A percentile compares a stretch with the other conserved stretches of the same genome.
Conservation (phyloP, 805 yeast genomes). For the Nakazawaea molendinolei region DNA sequence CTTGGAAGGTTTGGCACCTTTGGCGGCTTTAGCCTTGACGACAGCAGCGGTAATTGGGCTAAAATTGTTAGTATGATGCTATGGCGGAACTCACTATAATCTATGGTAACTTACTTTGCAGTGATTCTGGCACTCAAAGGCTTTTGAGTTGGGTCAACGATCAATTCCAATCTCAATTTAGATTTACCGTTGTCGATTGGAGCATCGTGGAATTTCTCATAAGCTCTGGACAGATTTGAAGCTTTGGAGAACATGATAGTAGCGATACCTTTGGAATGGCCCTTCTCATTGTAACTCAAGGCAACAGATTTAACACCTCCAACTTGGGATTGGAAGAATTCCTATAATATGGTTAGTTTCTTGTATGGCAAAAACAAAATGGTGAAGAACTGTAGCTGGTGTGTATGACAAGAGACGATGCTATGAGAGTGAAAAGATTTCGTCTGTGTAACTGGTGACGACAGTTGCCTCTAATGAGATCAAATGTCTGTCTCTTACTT, state of each 20-base stretch:
- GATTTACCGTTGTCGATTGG: constrained; percentile 85
- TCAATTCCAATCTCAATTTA: constrained; percentile 71
- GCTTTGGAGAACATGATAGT: constrained; percentile 69
- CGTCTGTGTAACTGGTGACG: too few relatives aligned
- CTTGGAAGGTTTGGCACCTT: constrained; percentile 29
- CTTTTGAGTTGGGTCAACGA: constrained; percentile 76
- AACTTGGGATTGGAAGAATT: constrained; percentile 79
- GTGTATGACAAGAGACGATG: background rate
- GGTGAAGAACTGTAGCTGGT: background rate
- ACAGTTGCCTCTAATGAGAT: too few relatives aligned
- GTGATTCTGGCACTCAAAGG: constrained; percentile 70
- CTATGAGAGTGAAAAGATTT: background rate
- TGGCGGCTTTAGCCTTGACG: constrained; percentile 30
- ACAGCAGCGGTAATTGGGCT: constrained; percentile 18
- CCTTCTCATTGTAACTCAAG: constrained; percentile 78
- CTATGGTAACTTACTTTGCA: constrained; percentile 31
- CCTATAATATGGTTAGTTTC: constrained; percentile 37
- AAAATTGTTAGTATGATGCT: constrained; percentile 5
- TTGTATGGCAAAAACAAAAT: constrained; percentile 11
- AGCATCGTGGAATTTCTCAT: constrained; percentile 81
- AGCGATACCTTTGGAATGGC: constrained; percentile 88
- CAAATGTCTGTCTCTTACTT: too few relatives aligned
- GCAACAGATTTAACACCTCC: constrained; percentile 75
- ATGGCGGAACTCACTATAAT: background rate
- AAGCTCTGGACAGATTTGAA: constrained; percentile 71